Base-by-base conservation (phyloP, 495 filamentous ascomycete species). In the Penicillium salamii region DNA sequence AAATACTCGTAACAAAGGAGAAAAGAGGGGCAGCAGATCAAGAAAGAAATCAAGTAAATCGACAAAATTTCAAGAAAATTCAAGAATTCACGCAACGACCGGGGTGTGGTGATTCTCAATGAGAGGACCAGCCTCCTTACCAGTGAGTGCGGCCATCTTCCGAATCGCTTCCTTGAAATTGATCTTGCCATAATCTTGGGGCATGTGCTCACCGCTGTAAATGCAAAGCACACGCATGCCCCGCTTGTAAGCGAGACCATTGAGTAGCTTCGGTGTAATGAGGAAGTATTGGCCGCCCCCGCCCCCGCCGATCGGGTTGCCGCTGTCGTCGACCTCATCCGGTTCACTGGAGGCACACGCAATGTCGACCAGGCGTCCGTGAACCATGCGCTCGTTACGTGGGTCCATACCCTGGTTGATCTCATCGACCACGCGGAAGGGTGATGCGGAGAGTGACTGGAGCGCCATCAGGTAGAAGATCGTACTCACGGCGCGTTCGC, bases 381-480 rank as follows among this genome's bases (percentile, higher is more conserved):
- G 93, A 11, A 97, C 95, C 79, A 97, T 91, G 35, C 93, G 84
- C 72, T 98, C 93, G 69, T 98, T 98, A 36, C 95, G 83, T 18
- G 95, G 92, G 69, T 98, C 93, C 93, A 98, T 98, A 52, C 93
- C 93, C 73, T 98, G 93, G 59, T 98, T 98, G 73, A 98, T 98
- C 70, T 98, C 93, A 71, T 98, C 93, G 46, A 99, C 93, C 33
- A 97, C 93, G 45, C 93, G 91, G 84, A 99, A 99, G n/a, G 93
- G 93, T 2, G 90, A 88, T 54, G 89, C 89, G 3, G 93, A 91
- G 55, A 97, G 84, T 14, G 88, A 87, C 66, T 99, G 93, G 7
- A 99, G 80, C 1, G 95, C 89, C 92, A 99, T 97, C 52, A 99
- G 89, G 69, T 97, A 99, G 79, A 97, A 99, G 63, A 99, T 96